A percentile compares a stretch with the other conserved stretches of the same genome.
Evolutionary conservation across 306 rosid genomes (phyloP).

Genomic region (Pyrus communis): DNA sequence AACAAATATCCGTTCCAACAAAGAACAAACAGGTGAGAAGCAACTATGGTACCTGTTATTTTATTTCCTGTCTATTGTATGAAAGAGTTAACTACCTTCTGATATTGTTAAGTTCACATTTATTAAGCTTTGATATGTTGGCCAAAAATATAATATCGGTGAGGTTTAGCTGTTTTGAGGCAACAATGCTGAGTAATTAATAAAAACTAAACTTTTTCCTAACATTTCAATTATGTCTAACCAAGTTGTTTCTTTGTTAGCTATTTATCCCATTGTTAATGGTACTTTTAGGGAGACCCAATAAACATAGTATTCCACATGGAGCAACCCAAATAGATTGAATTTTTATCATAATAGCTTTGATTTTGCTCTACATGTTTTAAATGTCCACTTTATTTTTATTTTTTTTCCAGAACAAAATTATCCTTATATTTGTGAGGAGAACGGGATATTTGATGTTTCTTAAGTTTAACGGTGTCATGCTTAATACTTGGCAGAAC

Average conservation of each 20-base stretch:
- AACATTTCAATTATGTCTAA: not conserved
- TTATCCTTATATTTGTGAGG: not conserved
- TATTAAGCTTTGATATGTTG: not conserved
- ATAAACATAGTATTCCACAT: not conserved
- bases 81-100: not conserved
- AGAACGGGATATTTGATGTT: not conserved
- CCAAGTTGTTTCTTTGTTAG: not conserved
- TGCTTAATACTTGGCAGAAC: not conserved
- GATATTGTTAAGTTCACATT: not conserved
- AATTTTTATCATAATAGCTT: not conserved
- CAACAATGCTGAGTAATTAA: not conserved
- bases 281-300: not conserved
- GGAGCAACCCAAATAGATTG: not conserved
- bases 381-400: not conserved
- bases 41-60: not conserved
- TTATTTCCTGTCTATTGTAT: not conserved
- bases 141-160: not conserved
- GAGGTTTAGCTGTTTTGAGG: not conserved
- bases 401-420: not conserved
- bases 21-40: conserved; percentile 78
- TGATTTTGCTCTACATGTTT: not conserved
- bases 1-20: conserved; percentile 89
- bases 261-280: not conserved
- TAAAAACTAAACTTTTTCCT: not conserved
- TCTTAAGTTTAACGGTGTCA: not conserved